Conservation (phyloP, 148 eudicot species). For the Rhododendron vialii region DNA sequence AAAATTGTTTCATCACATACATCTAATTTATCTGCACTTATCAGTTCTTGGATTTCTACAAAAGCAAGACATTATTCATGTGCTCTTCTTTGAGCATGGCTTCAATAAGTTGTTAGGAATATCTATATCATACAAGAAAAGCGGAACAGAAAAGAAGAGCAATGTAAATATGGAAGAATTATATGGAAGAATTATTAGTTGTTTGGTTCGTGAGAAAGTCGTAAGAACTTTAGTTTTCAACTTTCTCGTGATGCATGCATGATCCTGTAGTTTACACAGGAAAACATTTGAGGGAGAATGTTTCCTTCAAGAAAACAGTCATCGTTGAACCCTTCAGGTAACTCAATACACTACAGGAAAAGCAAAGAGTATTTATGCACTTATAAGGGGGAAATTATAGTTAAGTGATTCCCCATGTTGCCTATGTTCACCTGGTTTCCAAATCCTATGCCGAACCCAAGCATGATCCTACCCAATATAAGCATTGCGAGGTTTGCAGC, state of each 20-base stretch:
- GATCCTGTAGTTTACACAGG: background rate
- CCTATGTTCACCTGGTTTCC: constrained; percentile 64
- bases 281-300: background rate
- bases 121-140: background rate
- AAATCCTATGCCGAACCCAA: constrained; percentile 89
- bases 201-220: background rate
- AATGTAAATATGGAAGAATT: background rate
- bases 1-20: background rate
- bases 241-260: background rate
- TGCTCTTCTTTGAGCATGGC: background rate
- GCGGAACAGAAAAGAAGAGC: background rate
- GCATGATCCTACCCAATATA: constrained; percentile 78
- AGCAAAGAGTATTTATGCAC: background rate
- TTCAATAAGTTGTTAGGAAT: background rate
- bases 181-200: background rate
- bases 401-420: background rate
- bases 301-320: background rate
- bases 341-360: background rate
- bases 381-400: background rate
- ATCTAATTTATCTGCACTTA: background rate
- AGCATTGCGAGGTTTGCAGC: constrained; percentile 72
- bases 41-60: background rate
- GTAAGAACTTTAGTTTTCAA: background rate
- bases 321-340: background rate
- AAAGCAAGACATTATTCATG: background rate